Evolutionary conservation across 352 stramenopile genomes (phyloP), one percentile per base, ranked within the genome.

Genomic region (Saprolegnia parasitica): DNA sequence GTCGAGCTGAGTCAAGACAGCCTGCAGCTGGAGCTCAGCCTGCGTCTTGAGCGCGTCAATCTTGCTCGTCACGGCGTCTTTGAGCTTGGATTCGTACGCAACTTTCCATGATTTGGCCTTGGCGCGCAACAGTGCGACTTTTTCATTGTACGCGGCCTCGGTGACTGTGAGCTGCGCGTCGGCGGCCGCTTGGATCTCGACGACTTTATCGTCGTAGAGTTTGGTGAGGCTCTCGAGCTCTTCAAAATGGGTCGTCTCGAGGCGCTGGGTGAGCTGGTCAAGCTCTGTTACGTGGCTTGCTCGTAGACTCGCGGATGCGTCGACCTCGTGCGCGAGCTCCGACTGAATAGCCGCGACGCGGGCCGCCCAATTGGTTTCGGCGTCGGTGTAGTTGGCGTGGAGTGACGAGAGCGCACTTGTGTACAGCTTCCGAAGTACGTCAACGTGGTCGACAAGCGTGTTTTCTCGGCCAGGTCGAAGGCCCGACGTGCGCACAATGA

Each of bases 171-270:
- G 5, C 26, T 70, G 61, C 18, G 6, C 49, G n/a, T 70, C 37
- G 47, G 45, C 61, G n/a, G 61, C 20, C 13, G 13, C 24, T 61
- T 70, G 63, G 40, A 70, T 70, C 18, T 70, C 63, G 16, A 70
- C 21, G 20, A 70, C 63, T 42, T 70, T 70, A 23, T 60, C 63
- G 37, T 70, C 63, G 26, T 61, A 70, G n/a, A 11, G 11, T 15
- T 70, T 21, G 4, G 63, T 70, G 13, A 70, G 54, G 13, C 15
- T 5, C 21, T 70, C 63, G n/a, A 70, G 40, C 45, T 70, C 63
- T 70, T 70, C 63, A 61, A 70, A 70, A 29, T 70, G 63, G 20
- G 21, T 56, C 20, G 42, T 61, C 23, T 70, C 63, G 24, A 60
- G 5, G 16, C 52, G 10, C 35, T 70, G 63, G 11, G 24, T 9